These are phyloP conservation scores for Vanrija pseudolonga DNA, from an alignment of 1,284 basidiomycete genomes.

Conservation along the genomic window DNA sequence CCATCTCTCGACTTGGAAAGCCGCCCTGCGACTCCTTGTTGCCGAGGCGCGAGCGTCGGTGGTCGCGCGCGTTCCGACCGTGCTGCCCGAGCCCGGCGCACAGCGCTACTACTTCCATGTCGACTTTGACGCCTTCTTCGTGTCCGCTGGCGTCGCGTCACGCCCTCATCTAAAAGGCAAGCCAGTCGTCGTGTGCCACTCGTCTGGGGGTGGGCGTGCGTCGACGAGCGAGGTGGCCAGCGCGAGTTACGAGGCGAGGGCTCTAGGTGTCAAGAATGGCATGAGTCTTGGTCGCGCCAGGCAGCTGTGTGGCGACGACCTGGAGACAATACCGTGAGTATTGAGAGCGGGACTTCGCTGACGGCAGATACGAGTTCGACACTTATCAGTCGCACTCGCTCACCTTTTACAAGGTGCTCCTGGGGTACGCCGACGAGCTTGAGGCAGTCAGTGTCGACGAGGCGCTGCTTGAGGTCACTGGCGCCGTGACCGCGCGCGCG, in stretches of 20 bases:
- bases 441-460: constrained; percentile 97
- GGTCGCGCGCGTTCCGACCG: constrained; percentile 9
- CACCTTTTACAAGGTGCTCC: constrained; percentile 86
- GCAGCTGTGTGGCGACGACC: constrained; percentile 61
- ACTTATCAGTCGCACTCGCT: constrained; percentile 79
- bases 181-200: constrained; percentile 92
- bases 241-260: constrained; percentile 87
- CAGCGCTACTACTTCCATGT: constrained; percentile 83
- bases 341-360: constrained; percentile 43
- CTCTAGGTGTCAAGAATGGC: constrained; percentile 83
- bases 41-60: constrained; percentile 60
- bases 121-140: constrained; percentile 98
- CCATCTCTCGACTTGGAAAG: constrained; percentile 88
- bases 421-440: constrained; percentile 82
- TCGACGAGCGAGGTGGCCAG: constrained; percentile 94
- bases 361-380: constrained; percentile 46
- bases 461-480: constrained; percentile 84
- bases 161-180: constrained; percentile 76
- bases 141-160: constrained; percentile 75
- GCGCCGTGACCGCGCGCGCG: constrained; percentile 52
- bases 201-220: constrained; percentile 59
- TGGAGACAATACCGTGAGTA: constrained; percentile 75
- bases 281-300: constrained; percentile 90
- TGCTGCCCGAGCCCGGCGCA: constrained; percentile 9
- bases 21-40: constrained; percentile 77